phyloP scores from a whole-genome alignment of 495 filamentous ascomycete genomes.

The Penicillium chermesinum region DNA sequence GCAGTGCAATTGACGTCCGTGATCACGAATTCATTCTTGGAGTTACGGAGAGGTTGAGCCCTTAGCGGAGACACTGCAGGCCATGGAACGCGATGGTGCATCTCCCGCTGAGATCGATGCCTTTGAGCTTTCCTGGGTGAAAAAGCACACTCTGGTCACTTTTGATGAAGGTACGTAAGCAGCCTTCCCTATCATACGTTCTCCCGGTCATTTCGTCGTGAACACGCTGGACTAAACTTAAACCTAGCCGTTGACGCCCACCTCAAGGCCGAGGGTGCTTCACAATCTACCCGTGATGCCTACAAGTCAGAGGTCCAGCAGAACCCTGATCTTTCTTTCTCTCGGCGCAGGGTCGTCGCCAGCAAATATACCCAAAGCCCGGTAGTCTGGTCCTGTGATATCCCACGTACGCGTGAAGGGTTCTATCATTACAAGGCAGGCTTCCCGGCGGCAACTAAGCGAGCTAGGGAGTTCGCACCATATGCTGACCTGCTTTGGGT shows the following conservation, averaged over 20 bases:
- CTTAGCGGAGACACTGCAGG: slow-evolving; percentile 82
- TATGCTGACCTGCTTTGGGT: slow-evolving; percentile 97
- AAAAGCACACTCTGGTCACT: slow-evolving; percentile 76
- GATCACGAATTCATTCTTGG: slow-evolving; percentile 97
- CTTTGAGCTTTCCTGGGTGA: slow-evolving; percentile 87
- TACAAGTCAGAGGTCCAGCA: slow-evolving; percentile 58
- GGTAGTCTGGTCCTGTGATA: slow-evolving; percentile 83
- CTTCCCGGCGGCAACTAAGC: slow-evolving; percentile 83
- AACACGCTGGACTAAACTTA: too few species aligned
- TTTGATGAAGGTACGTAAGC: slow-evolving; percentile 71
- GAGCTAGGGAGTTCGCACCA: slow-evolving; percentile 82
- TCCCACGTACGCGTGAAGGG: slow-evolving; percentile 88
- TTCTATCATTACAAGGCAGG: slow-evolving; percentile 94
- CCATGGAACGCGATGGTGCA: slow-evolving; percentile 78
- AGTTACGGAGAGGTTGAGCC: slow-evolving; percentile 66
- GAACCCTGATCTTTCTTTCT: slow-evolving; percentile 69
- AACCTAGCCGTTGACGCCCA: slow-evolving; percentile 63
- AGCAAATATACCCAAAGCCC: slow-evolving; percentile 57
- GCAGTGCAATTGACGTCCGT: slow-evolving; percentile 82
- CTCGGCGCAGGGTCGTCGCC: slow-evolving; percentile 67
- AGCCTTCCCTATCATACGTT: not conserved
- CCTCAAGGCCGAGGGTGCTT: slow-evolving; percentile 56
- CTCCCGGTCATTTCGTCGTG: too few species aligned
- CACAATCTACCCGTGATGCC: slow-evolving; percentile 54
- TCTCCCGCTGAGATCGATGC: slow-evolving; percentile 72